A percentile compares a stretch with the other conserved stretches of the same genome.
Evolutionary conservation across 2,329 filamentous ascomycete genomes (phyloP).

Genomic region (Sarocladium oryzae): DNA sequence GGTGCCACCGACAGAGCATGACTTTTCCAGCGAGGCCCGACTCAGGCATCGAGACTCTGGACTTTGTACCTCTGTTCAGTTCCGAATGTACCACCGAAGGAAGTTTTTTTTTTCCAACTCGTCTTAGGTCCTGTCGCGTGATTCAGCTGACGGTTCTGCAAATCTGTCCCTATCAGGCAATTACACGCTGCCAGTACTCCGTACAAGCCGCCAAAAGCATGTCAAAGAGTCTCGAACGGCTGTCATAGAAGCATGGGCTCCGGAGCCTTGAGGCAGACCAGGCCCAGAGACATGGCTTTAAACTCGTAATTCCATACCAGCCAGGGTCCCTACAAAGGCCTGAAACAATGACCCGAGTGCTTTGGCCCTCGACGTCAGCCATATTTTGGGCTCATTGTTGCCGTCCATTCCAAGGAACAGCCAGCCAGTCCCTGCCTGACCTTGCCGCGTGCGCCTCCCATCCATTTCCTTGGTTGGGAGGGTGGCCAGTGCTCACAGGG

Average conservation of each 20-base stretch:
- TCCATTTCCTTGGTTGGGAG: neutral
- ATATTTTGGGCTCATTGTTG: neutral
- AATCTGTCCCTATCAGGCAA: neutral
- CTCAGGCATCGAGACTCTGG: neutral
- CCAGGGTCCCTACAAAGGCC: neutral
- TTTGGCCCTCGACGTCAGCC: conserved; percentile 2
- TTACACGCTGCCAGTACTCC: neutral
- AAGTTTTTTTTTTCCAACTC: neutral
- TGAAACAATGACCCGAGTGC: neutral
- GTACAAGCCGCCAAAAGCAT: neutral
- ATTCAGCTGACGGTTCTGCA: neutral
- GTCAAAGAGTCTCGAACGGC: neutral
- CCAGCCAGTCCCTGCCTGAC: neutral
- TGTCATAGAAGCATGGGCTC: neutral
- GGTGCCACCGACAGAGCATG: neutral
- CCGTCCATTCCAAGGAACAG: neutral
- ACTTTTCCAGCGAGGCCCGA: neutral
- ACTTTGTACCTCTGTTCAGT: too few species aligned
- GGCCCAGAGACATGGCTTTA: too few species aligned
- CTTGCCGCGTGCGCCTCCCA: neutral
- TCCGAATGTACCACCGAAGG: too few species aligned
- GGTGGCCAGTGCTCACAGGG: neutral
- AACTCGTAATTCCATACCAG: neutral
- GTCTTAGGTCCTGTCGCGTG: neutral
- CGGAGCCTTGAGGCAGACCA: too few species aligned